Base-by-base conservation (phyloP, 495 filamentous ascomycete genomes). In the Hyaloscypha finlandica region DNA sequence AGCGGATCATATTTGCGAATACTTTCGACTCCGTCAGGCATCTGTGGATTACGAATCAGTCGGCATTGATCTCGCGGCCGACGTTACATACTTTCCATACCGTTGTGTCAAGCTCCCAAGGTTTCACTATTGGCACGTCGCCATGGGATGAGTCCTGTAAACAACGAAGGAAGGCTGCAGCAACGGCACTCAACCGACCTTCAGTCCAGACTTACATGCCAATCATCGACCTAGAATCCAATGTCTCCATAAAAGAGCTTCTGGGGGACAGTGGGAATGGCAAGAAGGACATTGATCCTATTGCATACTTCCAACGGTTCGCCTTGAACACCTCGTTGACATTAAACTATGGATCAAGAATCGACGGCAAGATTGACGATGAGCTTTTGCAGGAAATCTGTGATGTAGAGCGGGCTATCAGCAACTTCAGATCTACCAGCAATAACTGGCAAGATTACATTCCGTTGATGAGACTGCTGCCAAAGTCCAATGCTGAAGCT, bases 131-230 rank as follows among this genome's bases (percentile, higher is more conserved):
- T 67, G 89, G 89, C 6, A 91, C 89, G 0, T 89, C 86, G 0
- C 89, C 89, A 0, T 92, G 88, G 88, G 88, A 90, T 71, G 89
- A 90, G 61, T 88, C 84, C 52, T 90, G 88, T 78, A 92, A 92
- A 75, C 81, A 82, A 8, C 83, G 88, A 8, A 80, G 89, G 56
- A 91, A 91, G 78, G 87, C 88, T 0, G 89, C 89, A 0, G 89
- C 88, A 3, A 90, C 88, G 0, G 89, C 89, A 0, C 76, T 92
- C 11, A 92, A 92, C 76, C 78, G 84, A 20, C 85, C 88, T 1
- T 86, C 88, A 0, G 84, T 88, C 2, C 85, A 88, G 61, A 84
- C 83, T 0, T 92, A 89, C 72, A 90, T 90, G 86, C 89, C 88
- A 2, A 87, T 90, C 71, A 86, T 92, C 59, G 88, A 91, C 68